A percentile compares a stretch with the other conserved stretches of the same genome.
These are phyloP conservation scores for Xylariaceae sp. DNA, from an alignment of 2,329 filamentous ascomycete species.

Conservation along the genomic window DNA sequence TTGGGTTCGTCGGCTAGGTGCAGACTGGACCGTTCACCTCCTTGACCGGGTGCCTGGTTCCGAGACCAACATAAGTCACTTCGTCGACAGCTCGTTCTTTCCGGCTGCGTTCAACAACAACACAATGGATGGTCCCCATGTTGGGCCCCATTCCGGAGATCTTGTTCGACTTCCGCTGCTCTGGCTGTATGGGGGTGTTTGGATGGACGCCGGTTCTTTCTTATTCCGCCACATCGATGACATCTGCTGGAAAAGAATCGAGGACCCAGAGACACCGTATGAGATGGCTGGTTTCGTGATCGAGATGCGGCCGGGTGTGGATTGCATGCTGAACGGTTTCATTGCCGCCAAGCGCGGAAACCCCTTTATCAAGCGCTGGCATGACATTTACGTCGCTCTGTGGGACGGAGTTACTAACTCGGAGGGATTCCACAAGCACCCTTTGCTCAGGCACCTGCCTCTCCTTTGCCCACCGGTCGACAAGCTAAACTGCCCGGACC, in stretches of 20 bases:
- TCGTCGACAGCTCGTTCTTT: conserved; percentile 39
- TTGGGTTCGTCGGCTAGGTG: conserved; percentile 42
- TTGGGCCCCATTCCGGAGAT: conserved; percentile 50
- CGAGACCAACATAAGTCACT: conserved; percentile 41
- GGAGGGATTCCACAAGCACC: conserved; percentile 38
- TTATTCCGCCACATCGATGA: conserved; percentile 45
- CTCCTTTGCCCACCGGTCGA: conserved; percentile 30
- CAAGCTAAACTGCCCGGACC: conserved; percentile 28
- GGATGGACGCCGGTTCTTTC: conserved; percentile 47
- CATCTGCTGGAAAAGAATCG: conserved; percentile 46
- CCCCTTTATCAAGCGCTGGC: conserved; percentile 48
- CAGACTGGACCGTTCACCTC: conserved; percentile 44
- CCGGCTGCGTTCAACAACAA: conserved; percentile 46
- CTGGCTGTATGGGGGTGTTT: conserved; percentile 46
- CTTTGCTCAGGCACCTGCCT: conserved; percentile 35
- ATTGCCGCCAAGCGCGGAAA: conserved; percentile 46
- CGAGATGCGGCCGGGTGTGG: conserved; percentile 30
- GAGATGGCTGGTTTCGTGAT: conserved; percentile 38
- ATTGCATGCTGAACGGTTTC: conserved; percentile 45
- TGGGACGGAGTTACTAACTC: conserved; percentile 40
- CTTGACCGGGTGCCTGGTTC: conserved; percentile 43
- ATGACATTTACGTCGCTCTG: conserved; percentile 40
- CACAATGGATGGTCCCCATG: conserved; percentile 47
- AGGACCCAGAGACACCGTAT: conserved; percentile 40
- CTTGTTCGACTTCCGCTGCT: conserved; percentile 48